Conservation (phyloP, 495 filamentous ascomycete genomes). For the Tuber microsphaerosporum region DNA sequence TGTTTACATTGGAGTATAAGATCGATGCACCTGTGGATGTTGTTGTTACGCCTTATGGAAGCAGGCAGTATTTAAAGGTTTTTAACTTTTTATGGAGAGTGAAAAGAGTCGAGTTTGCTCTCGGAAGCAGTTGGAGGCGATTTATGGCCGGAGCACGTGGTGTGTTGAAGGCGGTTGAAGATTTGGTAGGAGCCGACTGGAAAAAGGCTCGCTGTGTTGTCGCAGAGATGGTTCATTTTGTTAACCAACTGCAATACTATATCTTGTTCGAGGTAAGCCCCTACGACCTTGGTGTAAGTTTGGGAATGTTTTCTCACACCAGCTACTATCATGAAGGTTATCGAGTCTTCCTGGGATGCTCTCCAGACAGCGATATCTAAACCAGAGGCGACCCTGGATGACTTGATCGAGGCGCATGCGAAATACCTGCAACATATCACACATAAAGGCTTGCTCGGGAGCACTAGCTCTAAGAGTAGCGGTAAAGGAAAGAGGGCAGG, state of each 20-base stretch:
- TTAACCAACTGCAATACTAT: constrained; percentile 95
- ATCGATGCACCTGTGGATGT: constrained; percentile 96
- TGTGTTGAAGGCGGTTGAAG: constrained; percentile 74
- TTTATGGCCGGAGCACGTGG: constrained; percentile 93
- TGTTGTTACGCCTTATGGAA: constrained; percentile 89
- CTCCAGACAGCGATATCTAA: constrained; percentile 71
- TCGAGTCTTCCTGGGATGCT: constrained; percentile 86
- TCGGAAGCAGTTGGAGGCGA: constrained; percentile 84
- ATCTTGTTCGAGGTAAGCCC: constrained; percentile 71
- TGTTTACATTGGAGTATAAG: constrained; percentile 98
- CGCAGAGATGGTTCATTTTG: constrained; percentile 97
- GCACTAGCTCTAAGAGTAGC: constrained; percentile 48
- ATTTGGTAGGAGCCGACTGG: constrained; percentile 74
- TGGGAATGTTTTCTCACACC: neutral
- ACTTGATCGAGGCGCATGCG: constrained; percentile 85
- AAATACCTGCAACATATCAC: constrained; percentile 89
- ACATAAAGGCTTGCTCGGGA: constrained; percentile 87
- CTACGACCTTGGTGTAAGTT: neutral
- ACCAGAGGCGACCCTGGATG: constrained; percentile 83
- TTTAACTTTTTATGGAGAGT: constrained; percentile 99
- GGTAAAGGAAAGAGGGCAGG: constrained; percentile 41
- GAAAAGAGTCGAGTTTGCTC: constrained; percentile 92
- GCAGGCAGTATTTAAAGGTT: constrained; percentile 92
- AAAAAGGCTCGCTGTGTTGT: constrained; percentile 77
- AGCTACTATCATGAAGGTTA: constrained; percentile 51